Conservation (phyloP, 768 basidiomycete genomes). For the Boletus eberwhitei region DNA sequence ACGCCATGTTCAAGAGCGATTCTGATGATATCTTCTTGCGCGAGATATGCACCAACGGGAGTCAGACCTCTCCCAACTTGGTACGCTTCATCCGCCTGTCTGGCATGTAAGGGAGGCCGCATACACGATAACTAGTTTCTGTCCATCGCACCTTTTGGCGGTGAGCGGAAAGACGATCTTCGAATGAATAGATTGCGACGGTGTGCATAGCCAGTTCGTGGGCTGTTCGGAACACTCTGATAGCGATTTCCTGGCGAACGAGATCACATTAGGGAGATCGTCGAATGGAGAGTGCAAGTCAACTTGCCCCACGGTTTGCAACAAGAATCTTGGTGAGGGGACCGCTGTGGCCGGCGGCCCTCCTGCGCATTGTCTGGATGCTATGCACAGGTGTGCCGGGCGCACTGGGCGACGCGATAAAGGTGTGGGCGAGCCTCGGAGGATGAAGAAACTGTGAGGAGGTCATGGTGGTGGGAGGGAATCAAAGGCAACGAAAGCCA, state of each 20-base stretch:
- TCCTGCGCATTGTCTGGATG: conserved; percentile 87
- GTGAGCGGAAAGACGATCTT: conserved; percentile 96
- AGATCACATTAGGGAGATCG: not conserved
- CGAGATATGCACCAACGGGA: conserved; percentile 95
- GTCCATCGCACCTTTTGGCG: conserved; percentile 81
- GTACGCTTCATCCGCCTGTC: conserved; percentile 95
- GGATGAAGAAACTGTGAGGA: conserved; percentile 54
- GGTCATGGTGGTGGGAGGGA: conserved; percentile 23
- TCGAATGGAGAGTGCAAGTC: conserved; percentile 3
- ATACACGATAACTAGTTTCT: conserved; percentile 29
- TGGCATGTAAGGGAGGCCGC: conserved; percentile 6
- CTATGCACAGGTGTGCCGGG: conserved; percentile 87
- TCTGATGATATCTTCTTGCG: conserved; percentile 95
- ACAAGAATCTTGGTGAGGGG: conserved; percentile 90
- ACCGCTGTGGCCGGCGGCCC: conserved; percentile 86
- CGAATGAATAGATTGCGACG: conserved; percentile 96
- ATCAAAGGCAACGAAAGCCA: conserved; percentile 6
- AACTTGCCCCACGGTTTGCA: conserved; percentile 83
- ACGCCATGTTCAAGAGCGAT: conserved; percentile 98
- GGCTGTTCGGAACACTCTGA: conserved; percentile 96
- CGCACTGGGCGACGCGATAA: conserved; percentile 69
- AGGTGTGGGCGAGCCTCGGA: conserved; percentile 68
- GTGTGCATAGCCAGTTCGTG: conserved; percentile 99
- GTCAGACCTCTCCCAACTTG: conserved; percentile 96
- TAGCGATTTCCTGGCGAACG: conserved; percentile 84